Evolutionary conservation across 139 green algal genomes (phyloP).

Genomic region (Chara braunii): DNA sequence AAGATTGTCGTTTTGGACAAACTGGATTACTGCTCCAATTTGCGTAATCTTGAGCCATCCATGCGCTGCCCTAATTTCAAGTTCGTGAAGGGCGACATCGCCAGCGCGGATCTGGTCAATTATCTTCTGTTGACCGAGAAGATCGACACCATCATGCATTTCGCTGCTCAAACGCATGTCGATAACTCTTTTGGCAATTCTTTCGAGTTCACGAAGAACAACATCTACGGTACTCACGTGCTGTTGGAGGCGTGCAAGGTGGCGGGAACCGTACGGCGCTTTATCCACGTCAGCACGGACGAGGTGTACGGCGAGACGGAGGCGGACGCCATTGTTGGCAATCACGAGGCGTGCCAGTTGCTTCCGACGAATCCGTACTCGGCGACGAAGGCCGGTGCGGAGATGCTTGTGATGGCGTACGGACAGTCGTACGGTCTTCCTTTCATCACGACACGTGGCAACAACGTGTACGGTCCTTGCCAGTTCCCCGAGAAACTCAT

Average conservation of each 20-base stretch:
- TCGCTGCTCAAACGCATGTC: constrained; percentile 96
- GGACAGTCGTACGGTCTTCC: constrained; percentile 59
- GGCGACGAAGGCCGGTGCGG: constrained; percentile 83
- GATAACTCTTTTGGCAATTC: constrained; percentile 98
- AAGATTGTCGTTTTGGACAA: constrained; percentile 92
- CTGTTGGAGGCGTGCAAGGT: constrained; percentile 82
- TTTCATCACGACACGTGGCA: constrained; percentile 90
- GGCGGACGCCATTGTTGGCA: constrained; percentile 28
- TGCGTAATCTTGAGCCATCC: constrained; percentile 67
- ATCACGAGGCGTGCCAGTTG: constrained; percentile 66
- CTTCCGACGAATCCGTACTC: constrained; percentile 99
- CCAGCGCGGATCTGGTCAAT: constrained; percentile 76
- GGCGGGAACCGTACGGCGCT: constrained; percentile 65
- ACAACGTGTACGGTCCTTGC: constrained; percentile 97
- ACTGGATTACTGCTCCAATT: constrained; percentile 87
- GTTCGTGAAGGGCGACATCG: constrained; percentile 93
- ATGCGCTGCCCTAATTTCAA: constrained; percentile 73
- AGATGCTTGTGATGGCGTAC: constrained; percentile 94
- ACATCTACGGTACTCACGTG: constrained; percentile 91
- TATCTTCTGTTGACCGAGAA: constrained; percentile 73
- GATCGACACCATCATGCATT: constrained; percentile 98
- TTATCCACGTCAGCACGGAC: constrained; percentile 84
- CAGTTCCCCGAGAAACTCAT: constrained; percentile 72
- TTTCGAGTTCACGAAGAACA: constrained; percentile 72
- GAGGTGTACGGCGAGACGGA: constrained; percentile 48